phyloP scores from a whole-genome alignment of 1,284 basidiomycete genomes.

The Megacollybia platyphylla region DNA sequence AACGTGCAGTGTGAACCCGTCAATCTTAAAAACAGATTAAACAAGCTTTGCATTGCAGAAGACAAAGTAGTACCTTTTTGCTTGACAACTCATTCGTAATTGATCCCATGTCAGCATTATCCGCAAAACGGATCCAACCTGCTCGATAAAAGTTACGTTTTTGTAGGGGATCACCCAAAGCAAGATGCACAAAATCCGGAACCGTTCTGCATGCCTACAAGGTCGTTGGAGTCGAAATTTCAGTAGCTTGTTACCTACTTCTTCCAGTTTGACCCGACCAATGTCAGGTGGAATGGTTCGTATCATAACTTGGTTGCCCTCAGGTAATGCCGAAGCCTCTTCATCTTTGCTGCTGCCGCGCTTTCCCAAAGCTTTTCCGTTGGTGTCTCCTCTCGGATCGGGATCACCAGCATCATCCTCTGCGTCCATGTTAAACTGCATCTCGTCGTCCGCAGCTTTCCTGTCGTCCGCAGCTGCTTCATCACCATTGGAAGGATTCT shows the following conservation, averaged over 20 bases:
- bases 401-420: slow-evolving; percentile 60
- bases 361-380: slow-evolving; percentile 38
- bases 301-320: slow-evolving; percentile 86
- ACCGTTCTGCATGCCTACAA: slow-evolving; percentile 51
- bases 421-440: slow-evolving; percentile 52
- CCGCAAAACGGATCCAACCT: slow-evolving; percentile 80
- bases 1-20: slow-evolving; percentile 86
- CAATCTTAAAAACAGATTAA: slow-evolving; percentile 45
- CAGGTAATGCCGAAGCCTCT: slow-evolving; percentile 64
- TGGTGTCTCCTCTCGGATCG: slow-evolving; percentile 41
- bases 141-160: slow-evolving; percentile 87
- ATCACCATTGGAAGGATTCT: slow-evolving; percentile 11
- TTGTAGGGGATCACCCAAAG: slow-evolving; percentile 80
- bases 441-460: slow-evolving; percentile 43
- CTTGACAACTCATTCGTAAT: slow-evolving; percentile 68
- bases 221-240: slow-evolving; percentile 1
- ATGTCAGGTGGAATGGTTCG: slow-evolving; percentile 88
- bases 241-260: slow-evolving; percentile 33
- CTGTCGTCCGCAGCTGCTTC: slow-evolving; percentile 34
- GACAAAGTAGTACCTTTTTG: slow-evolving; percentile 51
- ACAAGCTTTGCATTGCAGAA: slow-evolving; percentile 1
- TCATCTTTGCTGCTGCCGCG: slow-evolving; percentile 44
- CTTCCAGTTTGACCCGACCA: slow-evolving; percentile 76
- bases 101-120: slow-evolving; percentile 68
- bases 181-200: slow-evolving; percentile 68